These are phyloP conservation scores for Odonthalia washingtoniensis DNA, from an alignment of 31 red algal species.

Conservation along the genomic window DNA sequence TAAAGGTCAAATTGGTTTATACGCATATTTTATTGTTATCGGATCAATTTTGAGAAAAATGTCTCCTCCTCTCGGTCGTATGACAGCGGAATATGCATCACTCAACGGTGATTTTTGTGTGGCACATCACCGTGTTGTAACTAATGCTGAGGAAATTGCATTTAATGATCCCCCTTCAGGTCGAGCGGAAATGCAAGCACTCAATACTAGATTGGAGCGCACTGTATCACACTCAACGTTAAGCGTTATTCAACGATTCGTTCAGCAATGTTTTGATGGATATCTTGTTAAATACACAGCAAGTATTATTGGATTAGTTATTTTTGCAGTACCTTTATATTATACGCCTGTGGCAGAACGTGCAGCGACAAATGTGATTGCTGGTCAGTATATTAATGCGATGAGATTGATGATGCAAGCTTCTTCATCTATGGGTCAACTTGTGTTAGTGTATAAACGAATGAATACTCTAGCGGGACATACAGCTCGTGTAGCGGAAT, in stretches of 20 bases:
- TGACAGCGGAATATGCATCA: conserved; percentile 80
- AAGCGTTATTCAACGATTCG: conserved; percentile 75
- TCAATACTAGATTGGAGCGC: conserved; percentile 69
- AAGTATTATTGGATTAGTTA: conserved; percentile 79
- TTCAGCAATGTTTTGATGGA: conserved; percentile 81
- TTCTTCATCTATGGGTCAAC: conserved; percentile 76
- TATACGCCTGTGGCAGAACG: conserved; percentile 54
- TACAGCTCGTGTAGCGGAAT: conserved; percentile 76
- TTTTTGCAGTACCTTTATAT: conserved; percentile 87
- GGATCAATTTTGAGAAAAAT: conserved; percentile 60
- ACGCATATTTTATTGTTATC: conserved; percentile 78
- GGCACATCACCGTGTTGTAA: conserved; percentile 68
- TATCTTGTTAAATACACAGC: conserved; percentile 89
- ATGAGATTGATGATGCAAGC: conserved; percentile 90
- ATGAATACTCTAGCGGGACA: conserved; percentile 80
- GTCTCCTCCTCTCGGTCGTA: conserved; percentile 79
- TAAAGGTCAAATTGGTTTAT: conserved; percentile 77
- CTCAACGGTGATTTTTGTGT: conserved; percentile 74
- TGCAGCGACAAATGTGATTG: conserved; percentile 62
- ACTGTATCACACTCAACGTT: conserved; percentile 74
- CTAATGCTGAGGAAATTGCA: conserved; percentile 83
- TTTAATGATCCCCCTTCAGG: conserved; percentile 89
- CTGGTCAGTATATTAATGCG: conserved; percentile 73
- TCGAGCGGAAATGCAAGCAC: conserved; percentile 65
- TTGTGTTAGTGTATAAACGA: conserved; percentile 86